Evolutionary conservation across 305 asterid species (phyloP), one percentile per base, ranked within the genome.

Genomic region (Fraxinus angustifolia): DNA sequence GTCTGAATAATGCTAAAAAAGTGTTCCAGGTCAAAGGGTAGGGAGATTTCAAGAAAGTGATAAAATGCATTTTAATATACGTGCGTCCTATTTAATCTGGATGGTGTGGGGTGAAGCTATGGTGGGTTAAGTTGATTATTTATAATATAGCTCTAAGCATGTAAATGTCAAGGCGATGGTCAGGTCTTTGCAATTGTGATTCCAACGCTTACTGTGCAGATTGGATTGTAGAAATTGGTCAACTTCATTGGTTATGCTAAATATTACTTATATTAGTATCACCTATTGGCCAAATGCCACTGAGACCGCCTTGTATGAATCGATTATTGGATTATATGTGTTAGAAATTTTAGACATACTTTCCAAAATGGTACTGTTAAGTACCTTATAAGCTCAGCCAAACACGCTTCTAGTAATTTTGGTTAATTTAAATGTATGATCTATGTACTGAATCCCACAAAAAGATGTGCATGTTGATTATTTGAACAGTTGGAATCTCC

Each of bases 401-500:
- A 28, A 68, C 74, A 68, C 7, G 28, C 28, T 56, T 3, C 28
- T 56, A 56, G 67, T 56, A 34, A 35, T 12, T 48, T 11, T 31
- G 53, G 68, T 34, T 75, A 19, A 60, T n/a, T 72, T 70, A 42
- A 62, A 72, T 40, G 11, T 81, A 40, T 85, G 17, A 80, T 76
- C 45, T 58, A 67, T 77, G 70, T 76, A 70, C 78, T 81, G 80
- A 74, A 84, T 78, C 75, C 79, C 60, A 81, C 48, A 72, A 21
- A 80, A 86, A 83, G 88, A 88, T 78, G 79, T 83, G 85, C 86
- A 78, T 87, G 78, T 87, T 90, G 90, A 91, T 90, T 85, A 84
- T 88, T 83, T 92, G 81, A 84, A 89, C 97, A 96, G 99, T 89
- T 96, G 97, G 99, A 96, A 92, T 96, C 93, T 89, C 99, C 99